These are phyloP conservation scores for Acacia confusa DNA, from an alignment of 306 rosid species.

Conservation along the genomic window DNA sequence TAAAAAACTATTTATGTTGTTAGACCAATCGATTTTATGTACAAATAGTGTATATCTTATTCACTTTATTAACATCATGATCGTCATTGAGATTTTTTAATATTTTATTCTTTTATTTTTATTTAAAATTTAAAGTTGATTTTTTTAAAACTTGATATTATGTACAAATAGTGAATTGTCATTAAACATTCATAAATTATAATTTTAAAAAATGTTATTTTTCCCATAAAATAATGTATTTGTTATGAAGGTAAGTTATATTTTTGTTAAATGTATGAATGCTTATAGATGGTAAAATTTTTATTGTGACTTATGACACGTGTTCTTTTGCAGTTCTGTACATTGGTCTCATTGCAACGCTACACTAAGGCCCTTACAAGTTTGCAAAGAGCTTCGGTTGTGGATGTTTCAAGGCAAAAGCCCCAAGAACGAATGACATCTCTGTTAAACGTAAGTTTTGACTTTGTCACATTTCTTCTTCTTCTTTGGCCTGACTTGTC, in stretches of 20 bases:
- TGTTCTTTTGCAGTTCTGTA: constrained; percentile 40
- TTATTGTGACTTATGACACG: too few species aligned
- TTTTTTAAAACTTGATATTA: too few species aligned
- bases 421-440: constrained; percentile 41
- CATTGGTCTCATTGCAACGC: constrained; percentile 47
- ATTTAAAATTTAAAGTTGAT: too few species aligned
- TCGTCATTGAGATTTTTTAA: too few species aligned
- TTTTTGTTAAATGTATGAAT: background rate
- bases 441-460: constrained; percentile 33
- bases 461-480: too few species aligned
- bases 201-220: too few species aligned
- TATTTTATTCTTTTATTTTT: too few species aligned
- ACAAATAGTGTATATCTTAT: too few species aligned
- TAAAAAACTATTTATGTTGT: too few species aligned
- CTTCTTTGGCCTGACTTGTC: too few species aligned
- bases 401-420: constrained; percentile 45
- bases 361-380: constrained; percentile 50
- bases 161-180: background rate
- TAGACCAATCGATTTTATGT: too few species aligned
- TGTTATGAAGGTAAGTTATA: background rate
- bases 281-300: background rate
- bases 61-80: background rate
- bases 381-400: constrained; percentile 47
- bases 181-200: too few species aligned
- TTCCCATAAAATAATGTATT: background rate